Base-by-base conservation (phyloP, 805 yeast genomes). In the Yamadazyma akitaensis region DNA sequence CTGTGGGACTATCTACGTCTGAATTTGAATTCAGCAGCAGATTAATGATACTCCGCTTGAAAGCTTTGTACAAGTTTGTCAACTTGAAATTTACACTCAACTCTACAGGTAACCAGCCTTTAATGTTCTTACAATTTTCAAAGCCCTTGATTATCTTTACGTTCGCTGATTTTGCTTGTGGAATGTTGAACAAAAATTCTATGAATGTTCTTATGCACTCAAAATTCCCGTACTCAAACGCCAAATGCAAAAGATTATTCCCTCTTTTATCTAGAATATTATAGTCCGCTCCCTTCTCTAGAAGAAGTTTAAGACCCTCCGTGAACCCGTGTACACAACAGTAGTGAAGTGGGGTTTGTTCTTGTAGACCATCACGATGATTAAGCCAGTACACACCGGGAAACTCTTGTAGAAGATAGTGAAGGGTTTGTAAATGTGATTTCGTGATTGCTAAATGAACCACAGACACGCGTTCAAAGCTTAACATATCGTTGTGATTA, bases 271-370 rank as follows among this genome's bases (percentile, higher is more conserved):
- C 76, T 14, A 51, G 44, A 3, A 51, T 14, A 5, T 47, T 39
- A 62, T 64, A 65, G 40, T 68, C 64, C 10, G 75, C 76, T 5
- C 75, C 76, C 49, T 67, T 70, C 42, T 72, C 76, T 9, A 72
- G 51, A 13, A 71, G 54, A 26, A 72, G 56, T 47, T 61, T 65
- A 36, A 65, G 46, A 1, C 76, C 77, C 43, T 70, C 75, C 21
- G 53, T 59, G 45, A 72, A 72, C 11, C 67, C 65, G 43, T 58
- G 44, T 10, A 57, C 53, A 49, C 74, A 67, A 45, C 70, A 61
- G 37, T 50, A 62, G 40, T 70, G 75, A 40, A 70, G 57, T 9
- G 77, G 77, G 3, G 76, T 65, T 34, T 65, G 68, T 7, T 46
- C 32, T 7, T 48, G 35, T 1, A 49, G 44, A 0, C 75, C 74